Base-by-base conservation (phyloP, 768 basidiomycete species). In the Phylloporus arenicola region DNA sequence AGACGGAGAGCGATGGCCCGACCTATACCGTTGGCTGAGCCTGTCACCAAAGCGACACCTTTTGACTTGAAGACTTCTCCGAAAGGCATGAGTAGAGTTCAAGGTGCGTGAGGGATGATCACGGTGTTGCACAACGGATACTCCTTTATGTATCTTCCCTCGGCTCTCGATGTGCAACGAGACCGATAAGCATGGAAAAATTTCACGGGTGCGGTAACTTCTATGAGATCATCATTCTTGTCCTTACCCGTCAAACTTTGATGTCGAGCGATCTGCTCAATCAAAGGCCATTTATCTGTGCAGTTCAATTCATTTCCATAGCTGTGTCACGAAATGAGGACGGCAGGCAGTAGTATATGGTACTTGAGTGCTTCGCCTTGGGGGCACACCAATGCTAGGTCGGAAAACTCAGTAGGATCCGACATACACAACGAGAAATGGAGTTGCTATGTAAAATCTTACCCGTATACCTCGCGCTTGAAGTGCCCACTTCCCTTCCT, bases 1-100 rank as follows among this genome's bases (percentile, higher is more conserved):
- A 73, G 68, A 31, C 64, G 58, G 19, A 72, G 50, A 16, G 72
- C 69, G 17, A 72, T 70, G 14, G 45, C 45, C 3, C 62, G 62
- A 8, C 72, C 72, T 17, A 73, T 72, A 10, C 63, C 70, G 20
- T 50, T 62, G 12, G 58, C 64, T 0, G 67, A 57, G 27, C 68
- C 68, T 6, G 67, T 69, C 39, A 70, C 60, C 13, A 70, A 40
- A 14, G 67, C 68, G 30, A 62, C 55, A 3, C 67, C 66, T 48
- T 64, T 69, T 7, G 56, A 50, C 3, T 35, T 16, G n/a, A 55
- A 19, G n/a, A 17, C 16, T 0, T 27, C 9, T 41, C 48, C 52
- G 13, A 24, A 35, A 37, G 55, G 5, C 60, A 61, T 58, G 14
- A 13, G 22, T 16, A 25, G 34, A 4, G 11, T 4, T 22, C 17